Evolutionary conservation across 2,329 filamentous ascomycete genomes (phyloP).

Genomic region (Colletotrichum sp.): DNA sequence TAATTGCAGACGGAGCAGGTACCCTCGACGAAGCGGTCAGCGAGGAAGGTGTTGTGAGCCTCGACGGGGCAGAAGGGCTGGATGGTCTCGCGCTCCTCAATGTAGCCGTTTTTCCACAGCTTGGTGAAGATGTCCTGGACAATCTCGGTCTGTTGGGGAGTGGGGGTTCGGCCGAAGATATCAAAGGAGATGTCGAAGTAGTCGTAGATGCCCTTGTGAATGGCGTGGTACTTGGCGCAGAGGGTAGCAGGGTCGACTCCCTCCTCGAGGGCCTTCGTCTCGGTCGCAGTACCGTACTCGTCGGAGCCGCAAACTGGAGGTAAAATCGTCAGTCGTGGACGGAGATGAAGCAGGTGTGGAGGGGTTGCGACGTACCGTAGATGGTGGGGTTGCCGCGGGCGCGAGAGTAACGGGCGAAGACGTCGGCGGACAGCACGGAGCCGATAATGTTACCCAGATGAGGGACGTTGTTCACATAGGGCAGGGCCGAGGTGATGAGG

Average conservation of each 20-base stretch:
- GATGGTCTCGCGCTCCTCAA: constrained; percentile 84
- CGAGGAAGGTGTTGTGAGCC: constrained; percentile 75
- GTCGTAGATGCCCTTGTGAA: constrained; percentile 90
- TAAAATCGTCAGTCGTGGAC: not conserved
- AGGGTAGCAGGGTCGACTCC: constrained; percentile 81
- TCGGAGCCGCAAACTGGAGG: constrained; percentile 57
- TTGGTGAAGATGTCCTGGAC: constrained; percentile 89
- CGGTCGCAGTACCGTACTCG: constrained; percentile 95
- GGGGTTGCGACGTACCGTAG: constrained; percentile 49
- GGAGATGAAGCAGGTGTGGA: not conserved
- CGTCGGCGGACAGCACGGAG: constrained; percentile 86
- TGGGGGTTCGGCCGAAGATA: constrained; percentile 92
- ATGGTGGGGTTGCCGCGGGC: constrained; percentile 80
- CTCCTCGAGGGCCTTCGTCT: constrained; percentile 93
- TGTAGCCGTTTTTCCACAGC: constrained; percentile 85
- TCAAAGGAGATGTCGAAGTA: constrained; percentile 98
- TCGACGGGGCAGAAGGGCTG: constrained; percentile 84
- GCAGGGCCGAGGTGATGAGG: constrained; percentile 88
- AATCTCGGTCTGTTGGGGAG: constrained; percentile 86
- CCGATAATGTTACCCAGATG: constrained; percentile 91
- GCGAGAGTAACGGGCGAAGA: constrained; percentile 83
- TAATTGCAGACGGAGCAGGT: constrained; percentile 77
- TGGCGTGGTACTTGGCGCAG: constrained; percentile 89
- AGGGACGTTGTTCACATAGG: constrained; percentile 76
- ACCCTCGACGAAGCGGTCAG: constrained; percentile 86